Evolutionary conservation across 75 land plant genomes (phyloP), one percentile per base, ranked within the genome.

Genomic region (Azolla pinnata): DNA sequence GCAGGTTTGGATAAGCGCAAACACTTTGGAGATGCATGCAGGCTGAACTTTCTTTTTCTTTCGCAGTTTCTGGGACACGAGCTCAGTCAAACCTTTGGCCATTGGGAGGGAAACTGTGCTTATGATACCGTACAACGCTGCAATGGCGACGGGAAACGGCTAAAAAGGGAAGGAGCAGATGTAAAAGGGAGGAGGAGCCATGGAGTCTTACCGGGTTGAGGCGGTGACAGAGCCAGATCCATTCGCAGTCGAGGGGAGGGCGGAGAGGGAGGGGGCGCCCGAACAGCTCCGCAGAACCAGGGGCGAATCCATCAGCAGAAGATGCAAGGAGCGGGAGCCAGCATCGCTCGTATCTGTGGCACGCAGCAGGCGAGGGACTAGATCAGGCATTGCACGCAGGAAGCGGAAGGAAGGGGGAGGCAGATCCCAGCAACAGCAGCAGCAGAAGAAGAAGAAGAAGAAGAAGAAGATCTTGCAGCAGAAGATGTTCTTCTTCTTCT

Each of bases 141-240:
- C 59, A 18, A n/a, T 57, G 17, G 17, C 38, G n/a, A 7, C n/a
- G 33, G 29, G 59, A 17, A 20, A 12, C 54, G 33, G 5, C 9
- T n/a, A 10, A 60, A 52, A 33, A 34, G 31, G 28, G 38, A 56
- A 53, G 60, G 1, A 53, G 44, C 2, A 26, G 23, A 40, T 67
- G 32, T 34, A 34, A 12, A 33, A 62, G 10, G n/a, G 27, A 48
- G 14, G 57, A 16, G 27, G n/a, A 5, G 12, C 7, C 0, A 5
- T 2, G 24, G 20, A 14, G 19, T 25, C 66, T 71, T 54, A 72
- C 66, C 4, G 75, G 75, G 50, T 69, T 68, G 2, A 72, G 75
- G 20, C 74, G 50, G 35, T 72, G 75, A 35, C 75, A 72, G 44
- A 69, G 75, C 75, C 75, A 72, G 21, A 72, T 61, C 75, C 75